phyloP scores from a whole-genome alignment of 352 stramenopile species.

The Phytophthora sansomeana region DNA sequence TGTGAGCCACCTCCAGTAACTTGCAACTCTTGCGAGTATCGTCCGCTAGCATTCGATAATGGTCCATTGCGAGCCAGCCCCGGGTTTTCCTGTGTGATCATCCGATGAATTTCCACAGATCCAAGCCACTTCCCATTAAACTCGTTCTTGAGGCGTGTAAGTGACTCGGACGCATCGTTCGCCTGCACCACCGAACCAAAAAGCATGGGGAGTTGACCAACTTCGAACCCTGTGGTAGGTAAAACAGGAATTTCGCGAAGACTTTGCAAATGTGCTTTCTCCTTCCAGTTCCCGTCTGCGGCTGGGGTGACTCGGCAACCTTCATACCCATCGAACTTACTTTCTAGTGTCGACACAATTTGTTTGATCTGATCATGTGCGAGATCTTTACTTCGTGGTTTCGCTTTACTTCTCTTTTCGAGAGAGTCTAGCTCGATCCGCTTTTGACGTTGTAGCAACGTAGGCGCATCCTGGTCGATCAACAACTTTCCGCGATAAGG shows the following conservation, averaged over 20 bases:
- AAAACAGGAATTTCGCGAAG: constrained; percentile 75
- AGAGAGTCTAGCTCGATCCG: constrained; percentile 69
- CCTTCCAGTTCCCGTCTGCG: constrained; percentile 67
- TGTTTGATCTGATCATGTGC: constrained; percentile 61
- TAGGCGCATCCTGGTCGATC: constrained; percentile 61
- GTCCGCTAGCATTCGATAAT: constrained; percentile 75
- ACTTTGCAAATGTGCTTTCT: constrained; percentile 55
- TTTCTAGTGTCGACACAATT: constrained; percentile 72
- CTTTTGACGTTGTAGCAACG: constrained; percentile 76
- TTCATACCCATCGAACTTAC: constrained; percentile 81
- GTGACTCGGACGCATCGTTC: constrained; percentile 49
- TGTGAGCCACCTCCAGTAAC: constrained; percentile 47
- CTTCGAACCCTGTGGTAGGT: constrained; percentile 63
- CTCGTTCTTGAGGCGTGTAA: constrained; percentile 57
- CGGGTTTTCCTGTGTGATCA: constrained; percentile 66
- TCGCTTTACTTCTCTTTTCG: constrained; percentile 79
- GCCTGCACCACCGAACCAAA: constrained; percentile 54
- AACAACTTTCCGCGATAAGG: constrained; percentile 64
- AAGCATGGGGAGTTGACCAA: constrained; percentile 57
- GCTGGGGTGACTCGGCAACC: constrained; percentile 67
- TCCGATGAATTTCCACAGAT: constrained; percentile 68
- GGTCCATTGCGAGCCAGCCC: constrained; percentile 60
- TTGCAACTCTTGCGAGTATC: constrained; percentile 75
- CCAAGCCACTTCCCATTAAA: constrained; percentile 69
- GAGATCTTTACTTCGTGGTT: constrained; percentile 75